Evolutionary conservation across 805 yeast species (phyloP).

Genomic region (Ogataea henricii): DNA sequence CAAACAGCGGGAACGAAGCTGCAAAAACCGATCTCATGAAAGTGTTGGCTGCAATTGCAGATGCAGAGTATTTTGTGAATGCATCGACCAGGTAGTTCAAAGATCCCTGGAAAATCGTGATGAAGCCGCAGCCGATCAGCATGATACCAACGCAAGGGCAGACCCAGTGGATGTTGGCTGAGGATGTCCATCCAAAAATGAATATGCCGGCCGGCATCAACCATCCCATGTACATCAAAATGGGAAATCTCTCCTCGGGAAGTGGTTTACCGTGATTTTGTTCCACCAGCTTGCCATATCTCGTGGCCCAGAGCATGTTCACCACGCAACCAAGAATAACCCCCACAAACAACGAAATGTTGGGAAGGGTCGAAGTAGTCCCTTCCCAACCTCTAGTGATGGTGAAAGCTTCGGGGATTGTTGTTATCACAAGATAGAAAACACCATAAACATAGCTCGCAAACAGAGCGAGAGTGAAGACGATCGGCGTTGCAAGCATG

Average conservation of each 20-base stretch:
- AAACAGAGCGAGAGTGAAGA: slow-evolving; percentile 45
- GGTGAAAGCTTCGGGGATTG: slow-evolving; percentile 41
- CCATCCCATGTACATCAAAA: slow-evolving; percentile 55
- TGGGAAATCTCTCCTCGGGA: slow-evolving; percentile 61
- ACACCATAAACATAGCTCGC: slow-evolving; percentile 53
- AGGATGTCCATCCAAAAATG: slow-evolving; percentile 64
- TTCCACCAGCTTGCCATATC: slow-evolving; percentile 13
- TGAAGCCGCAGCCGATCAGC: slow-evolving; percentile 59
- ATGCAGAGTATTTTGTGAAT: slow-evolving; percentile 67
- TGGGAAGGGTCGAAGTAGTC: slow-evolving; percentile 36
- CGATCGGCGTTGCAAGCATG: slow-evolving; percentile 44
- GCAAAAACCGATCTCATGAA: slow-evolving; percentile 64
- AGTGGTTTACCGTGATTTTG: slow-evolving; percentile 46
- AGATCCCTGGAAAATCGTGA: slow-evolving; percentile 67
- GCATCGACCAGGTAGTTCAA: slow-evolving; percentile 71
- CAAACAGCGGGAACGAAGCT: slow-evolving; percentile 65
- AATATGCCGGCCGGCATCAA: slow-evolving; percentile 62
- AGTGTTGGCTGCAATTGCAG: slow-evolving; percentile 47
- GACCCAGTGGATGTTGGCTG: slow-evolving; percentile 47
- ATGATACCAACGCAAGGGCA: slow-evolving; percentile 60
- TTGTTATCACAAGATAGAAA: slow-evolving; percentile 47
- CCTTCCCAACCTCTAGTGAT: slow-evolving; percentile 35
- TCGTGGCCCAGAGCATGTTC: slow-evolving; percentile 35
- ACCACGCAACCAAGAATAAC: slow-evolving; percentile 35
- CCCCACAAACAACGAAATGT: slow-evolving; percentile 41